Conservation (phyloP, 441 rosid species). For the Populus tomentosa region DNA sequence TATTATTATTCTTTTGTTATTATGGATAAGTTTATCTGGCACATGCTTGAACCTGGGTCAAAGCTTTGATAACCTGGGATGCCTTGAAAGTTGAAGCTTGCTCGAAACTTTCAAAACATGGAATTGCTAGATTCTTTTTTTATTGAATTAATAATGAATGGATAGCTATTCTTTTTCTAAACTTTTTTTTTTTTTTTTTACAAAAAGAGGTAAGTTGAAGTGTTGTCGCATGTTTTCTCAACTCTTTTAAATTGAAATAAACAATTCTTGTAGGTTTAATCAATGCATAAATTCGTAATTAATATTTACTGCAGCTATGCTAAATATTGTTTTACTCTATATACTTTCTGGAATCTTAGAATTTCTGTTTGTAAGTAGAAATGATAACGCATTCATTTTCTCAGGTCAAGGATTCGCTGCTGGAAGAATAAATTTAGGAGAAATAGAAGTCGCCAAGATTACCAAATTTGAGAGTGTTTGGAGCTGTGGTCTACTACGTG, state of each 20-base stretch:
- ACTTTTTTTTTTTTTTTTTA: background rate
- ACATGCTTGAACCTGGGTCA: background rate
- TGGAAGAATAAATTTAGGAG: conserved; percentile 58
- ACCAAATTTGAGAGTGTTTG: conserved; percentile 54
- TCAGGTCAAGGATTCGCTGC: conserved; percentile 68
- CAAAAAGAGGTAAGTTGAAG: background rate
- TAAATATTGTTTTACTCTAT: background rate
- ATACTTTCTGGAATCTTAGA: background rate
- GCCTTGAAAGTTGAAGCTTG: conserved; percentile 1
- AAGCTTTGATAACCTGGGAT: conserved; percentile 1
- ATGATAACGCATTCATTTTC: conserved; percentile 12
- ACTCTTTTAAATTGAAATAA: background rate
- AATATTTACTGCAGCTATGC: background rate
- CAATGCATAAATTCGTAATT: background rate
- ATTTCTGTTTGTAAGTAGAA: background rate
- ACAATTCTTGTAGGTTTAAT: background rate
- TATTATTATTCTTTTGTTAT: background rate
- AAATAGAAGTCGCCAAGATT: conserved; percentile 47
- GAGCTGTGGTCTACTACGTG: conserved; percentile 35
- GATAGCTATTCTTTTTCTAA: background rate
- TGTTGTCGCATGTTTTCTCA: background rate
- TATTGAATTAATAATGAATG: background rate
- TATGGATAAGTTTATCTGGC: background rate
- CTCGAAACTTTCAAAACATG: background rate
- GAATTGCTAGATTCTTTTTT: background rate